Percentiles rank a stretch among this genome's conserved stretches.
Conservation (phyloP, 306 rosid species). For the Trichosanthes truncata region DNA sequence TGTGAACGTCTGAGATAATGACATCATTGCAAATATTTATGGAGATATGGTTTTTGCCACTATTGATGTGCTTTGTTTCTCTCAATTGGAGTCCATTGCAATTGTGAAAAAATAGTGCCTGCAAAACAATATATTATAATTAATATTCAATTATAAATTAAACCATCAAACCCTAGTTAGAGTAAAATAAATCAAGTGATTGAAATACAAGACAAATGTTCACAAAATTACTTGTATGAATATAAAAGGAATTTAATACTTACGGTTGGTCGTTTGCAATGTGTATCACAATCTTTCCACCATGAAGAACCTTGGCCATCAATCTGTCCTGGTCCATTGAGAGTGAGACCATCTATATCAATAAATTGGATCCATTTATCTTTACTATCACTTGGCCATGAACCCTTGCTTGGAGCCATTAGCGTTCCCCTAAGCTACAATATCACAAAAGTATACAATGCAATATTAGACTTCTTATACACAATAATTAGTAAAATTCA, state of each 20-base stretch:
- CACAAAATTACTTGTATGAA: too few relatives aligned
- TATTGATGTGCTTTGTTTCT: neutral
- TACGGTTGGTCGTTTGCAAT: constrained; percentile 1
- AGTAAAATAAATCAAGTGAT: too few relatives aligned
- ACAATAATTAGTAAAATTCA: too few relatives aligned
- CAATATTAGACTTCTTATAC: too few relatives aligned
- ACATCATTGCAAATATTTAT: neutral
- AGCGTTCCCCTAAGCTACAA: constrained; percentile 7
- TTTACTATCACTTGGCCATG: neutral
- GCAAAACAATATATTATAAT: neutral
- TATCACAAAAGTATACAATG: neutral
- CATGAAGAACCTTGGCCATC: constrained; percentile 11
- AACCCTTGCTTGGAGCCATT: constrained; percentile 2
- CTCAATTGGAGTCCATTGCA: neutral
- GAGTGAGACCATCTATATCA: neutral
- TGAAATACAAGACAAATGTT: neutral
- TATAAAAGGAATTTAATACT: neutral
- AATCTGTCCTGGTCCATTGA: constrained; percentile 11
- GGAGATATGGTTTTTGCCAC: constrained; percentile 10
- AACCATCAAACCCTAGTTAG: neutral
- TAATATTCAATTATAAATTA: neutral
- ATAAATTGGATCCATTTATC: constrained; percentile 1
- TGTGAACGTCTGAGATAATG: neutral
- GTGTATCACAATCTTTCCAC: neutral
- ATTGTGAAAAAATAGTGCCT: neutral